phyloP scores from a whole-genome alignment of 2,329 filamentous ascomycete species.

The Sphaerulina populicola region DNA sequence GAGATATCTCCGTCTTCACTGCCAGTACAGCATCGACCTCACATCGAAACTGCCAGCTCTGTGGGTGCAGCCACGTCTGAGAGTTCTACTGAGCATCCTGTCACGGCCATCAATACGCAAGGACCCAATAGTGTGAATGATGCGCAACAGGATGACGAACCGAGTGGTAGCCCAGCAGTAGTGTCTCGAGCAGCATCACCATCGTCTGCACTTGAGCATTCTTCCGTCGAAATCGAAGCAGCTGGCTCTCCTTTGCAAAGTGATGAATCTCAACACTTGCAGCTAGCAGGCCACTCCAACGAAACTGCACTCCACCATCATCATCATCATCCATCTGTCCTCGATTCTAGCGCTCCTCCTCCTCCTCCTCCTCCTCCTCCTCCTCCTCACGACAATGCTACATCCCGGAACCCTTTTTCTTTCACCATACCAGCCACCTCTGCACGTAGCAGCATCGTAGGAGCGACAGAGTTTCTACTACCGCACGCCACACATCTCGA shows the following conservation, averaged over 20 bases:
- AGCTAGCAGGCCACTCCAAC: not conserved
- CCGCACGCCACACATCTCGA: not conserved
- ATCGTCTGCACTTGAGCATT: not conserved
- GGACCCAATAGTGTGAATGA: not conserved
- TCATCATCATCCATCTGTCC: not conserved
- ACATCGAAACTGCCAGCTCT: not conserved
- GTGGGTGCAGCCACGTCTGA: not conserved
- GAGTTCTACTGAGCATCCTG: not conserved
- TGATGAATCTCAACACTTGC: not conserved
- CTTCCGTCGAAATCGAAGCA: not conserved
- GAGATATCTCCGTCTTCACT: not conserved
- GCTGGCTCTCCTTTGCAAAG: not conserved
- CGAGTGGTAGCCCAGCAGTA: not conserved
- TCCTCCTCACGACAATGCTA: too few relatives aligned
- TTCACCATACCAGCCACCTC: not conserved
- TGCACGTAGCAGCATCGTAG: not conserved
- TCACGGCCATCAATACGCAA: constrained; percentile 2
- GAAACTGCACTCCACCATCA: too few relatives aligned
- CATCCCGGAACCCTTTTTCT: too few relatives aligned
- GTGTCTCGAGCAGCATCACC: not conserved
- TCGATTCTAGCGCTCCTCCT: not conserved
- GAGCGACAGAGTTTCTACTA: not conserved
- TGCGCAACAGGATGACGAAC: not conserved
- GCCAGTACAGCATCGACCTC: not conserved
- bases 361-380: too few relatives aligned